A percentile compares a stretch with the other conserved stretches of the same genome.
Conservation (phyloP, 805 yeast genomes). For the Starmerella cellae region DNA sequence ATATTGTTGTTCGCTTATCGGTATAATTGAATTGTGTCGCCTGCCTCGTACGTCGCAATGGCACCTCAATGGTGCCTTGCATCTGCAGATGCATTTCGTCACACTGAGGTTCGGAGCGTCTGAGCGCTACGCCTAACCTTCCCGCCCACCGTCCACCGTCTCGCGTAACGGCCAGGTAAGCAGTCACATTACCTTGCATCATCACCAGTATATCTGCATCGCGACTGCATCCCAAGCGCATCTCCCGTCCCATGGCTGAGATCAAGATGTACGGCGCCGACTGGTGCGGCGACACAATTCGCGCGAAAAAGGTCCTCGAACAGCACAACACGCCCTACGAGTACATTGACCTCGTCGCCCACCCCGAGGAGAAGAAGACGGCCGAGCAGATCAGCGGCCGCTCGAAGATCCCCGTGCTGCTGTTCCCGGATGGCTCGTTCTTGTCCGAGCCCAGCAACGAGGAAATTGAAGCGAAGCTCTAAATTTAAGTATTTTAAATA, state of each 20-base stretch:
- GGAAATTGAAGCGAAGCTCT: constrained; percentile 13
- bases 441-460: constrained; percentile 20
- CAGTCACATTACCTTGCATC: not conserved
- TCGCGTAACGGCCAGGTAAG: too few relatives aligned
- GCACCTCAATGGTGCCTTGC: too few relatives aligned
- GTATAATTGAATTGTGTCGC: too few relatives aligned
- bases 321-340: constrained; percentile 12
- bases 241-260: not conserved
- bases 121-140: too few relatives aligned
- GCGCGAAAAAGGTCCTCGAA: constrained; percentile 17
- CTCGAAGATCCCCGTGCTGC: constrained; percentile 19
- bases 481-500: not conserved
- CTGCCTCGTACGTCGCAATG: too few relatives aligned
- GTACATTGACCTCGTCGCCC: constrained; percentile 19
- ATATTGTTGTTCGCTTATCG: too few relatives aligned
- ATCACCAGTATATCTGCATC: not conserved
- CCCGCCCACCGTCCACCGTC: too few relatives aligned
- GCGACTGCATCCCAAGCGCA: not conserved
- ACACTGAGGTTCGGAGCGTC: too few relatives aligned
- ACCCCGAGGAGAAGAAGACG: constrained; percentile 16
- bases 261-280: constrained; percentile 21
- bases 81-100: too few relatives aligned
- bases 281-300: constrained; percentile 23
- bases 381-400: constrained; percentile 17
- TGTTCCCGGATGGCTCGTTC: constrained; percentile 17